Evolutionary conservation across 2,329 filamentous ascomycete species (phyloP).

Genomic region (Parafenestella ontariensis): DNA sequence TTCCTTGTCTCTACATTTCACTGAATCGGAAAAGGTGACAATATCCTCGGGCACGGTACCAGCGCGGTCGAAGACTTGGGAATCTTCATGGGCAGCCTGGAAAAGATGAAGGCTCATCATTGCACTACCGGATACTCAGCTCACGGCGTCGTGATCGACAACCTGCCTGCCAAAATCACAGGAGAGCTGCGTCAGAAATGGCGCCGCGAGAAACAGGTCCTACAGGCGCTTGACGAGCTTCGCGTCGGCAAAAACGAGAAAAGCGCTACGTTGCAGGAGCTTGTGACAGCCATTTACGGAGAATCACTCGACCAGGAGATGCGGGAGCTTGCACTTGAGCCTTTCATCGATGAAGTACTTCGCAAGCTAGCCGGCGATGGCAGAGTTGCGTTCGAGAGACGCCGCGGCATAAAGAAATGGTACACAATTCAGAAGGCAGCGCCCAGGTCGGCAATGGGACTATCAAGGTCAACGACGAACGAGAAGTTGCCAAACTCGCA

Average conservation of each 20-base stretch:
- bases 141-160: slow-evolving; percentile 52
- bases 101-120: slow-evolving; percentile 41
- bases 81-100: slow-evolving; percentile 47
- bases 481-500: too few species aligned
- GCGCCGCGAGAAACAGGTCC: slow-evolving; percentile 51
- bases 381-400: slow-evolving; percentile 34
- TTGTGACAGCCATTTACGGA: slow-evolving; percentile 56
- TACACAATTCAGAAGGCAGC: too few species aligned
- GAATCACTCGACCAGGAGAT: slow-evolving; percentile 45
- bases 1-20: too few species aligned
- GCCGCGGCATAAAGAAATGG: slow-evolving; percentile 32
- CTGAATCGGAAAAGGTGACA: too few species aligned
- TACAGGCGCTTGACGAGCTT: slow-evolving; percentile 46
- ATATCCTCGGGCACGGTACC: slow-evolving; percentile 50
- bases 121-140: slow-evolving; percentile 55
- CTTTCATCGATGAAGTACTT: slow-evolving; percentile 69
- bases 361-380: slow-evolving; percentile 63
- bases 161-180: slow-evolving; percentile 51
- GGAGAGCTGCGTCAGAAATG: slow-evolving; percentile 48
- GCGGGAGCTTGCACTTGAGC: slow-evolving; percentile 75
- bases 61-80: slow-evolving; percentile 51
- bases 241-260: slow-evolving; percentile 29
- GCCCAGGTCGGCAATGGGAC: too few species aligned
- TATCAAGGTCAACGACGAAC: too few species aligned
- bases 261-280: slow-evolving; percentile 50